A percentile compares a stretch with the other conserved stretches of the same genome.
Evolutionary conservation across 371 early-diverging fungal species (phyloP).

Genomic region (Lichtheimia ornata): DNA sequence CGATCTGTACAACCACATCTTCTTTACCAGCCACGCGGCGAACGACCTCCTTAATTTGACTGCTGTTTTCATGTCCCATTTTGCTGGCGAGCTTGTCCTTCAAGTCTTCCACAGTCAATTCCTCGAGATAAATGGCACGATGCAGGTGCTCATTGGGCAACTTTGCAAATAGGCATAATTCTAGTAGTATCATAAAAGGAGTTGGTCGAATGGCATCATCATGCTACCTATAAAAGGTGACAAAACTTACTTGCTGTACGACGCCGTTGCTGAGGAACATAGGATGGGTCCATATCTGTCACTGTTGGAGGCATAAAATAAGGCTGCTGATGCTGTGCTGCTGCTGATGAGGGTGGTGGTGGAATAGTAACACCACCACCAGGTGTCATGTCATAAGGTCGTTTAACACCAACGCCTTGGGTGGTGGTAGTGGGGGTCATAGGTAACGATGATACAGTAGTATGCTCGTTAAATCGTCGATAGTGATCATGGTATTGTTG

Average conservation of each 20-base stretch:
- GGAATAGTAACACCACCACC: not conserved
- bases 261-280: slow-evolving; percentile 36
- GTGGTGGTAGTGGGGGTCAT: too few relatives aligned
- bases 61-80: slow-evolving; percentile 21
- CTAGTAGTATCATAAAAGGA: slow-evolving; percentile 26
- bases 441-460: not conserved
- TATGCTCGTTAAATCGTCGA: not conserved
- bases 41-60: slow-evolving; percentile 33
- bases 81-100: slow-evolving; percentile 34
- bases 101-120: slow-evolving; percentile 43
- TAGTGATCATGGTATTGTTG: not conserved
- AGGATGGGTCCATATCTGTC: slow-evolving; percentile 39
- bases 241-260: slow-evolving; percentile 32
- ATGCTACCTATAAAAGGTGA: not conserved
- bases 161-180: slow-evolving; percentile 53
- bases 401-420: too few relatives aligned
- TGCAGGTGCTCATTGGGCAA: slow-evolving; percentile 28
- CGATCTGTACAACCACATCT: slow-evolving; percentile 38
- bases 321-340: slow-evolving; percentile 19
- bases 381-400: too few relatives aligned
- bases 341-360: slow-evolving; percentile 5
- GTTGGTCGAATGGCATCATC: too few relatives aligned
- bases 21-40: slow-evolving; percentile 42
- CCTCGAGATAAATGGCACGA: slow-evolving; percentile 58
- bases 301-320: slow-evolving; percentile 14